Evolutionary conservation across 306 rosid species (phyloP).

Genomic region (Alnus glutinosa): DNA sequence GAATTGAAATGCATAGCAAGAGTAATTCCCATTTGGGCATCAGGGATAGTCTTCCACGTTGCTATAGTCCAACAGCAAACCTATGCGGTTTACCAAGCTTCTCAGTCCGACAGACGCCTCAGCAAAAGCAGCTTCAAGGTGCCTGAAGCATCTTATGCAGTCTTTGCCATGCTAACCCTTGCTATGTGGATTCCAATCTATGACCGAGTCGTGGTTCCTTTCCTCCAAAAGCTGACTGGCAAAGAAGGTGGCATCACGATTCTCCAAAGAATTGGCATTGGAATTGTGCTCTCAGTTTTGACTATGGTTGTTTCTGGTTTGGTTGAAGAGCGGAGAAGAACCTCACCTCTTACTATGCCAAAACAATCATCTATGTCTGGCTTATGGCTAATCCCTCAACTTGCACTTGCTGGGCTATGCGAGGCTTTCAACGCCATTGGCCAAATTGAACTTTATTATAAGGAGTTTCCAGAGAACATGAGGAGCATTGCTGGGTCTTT

Average conservation of each 20-base stretch:
- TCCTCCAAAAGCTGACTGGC: slow-evolving; percentile 31
- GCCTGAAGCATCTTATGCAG: slow-evolving; percentile 32
- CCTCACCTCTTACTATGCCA: slow-evolving; percentile 20
- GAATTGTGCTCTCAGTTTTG: slow-evolving; percentile 25
- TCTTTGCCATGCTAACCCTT: slow-evolving; percentile 30
- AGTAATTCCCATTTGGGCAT: slow-evolving; percentile 51
- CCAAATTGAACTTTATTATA: slow-evolving; percentile 36
- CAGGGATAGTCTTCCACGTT: slow-evolving; percentile 37
- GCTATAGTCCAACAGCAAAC: slow-evolving; percentile 38
- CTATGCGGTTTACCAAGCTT: slow-evolving; percentile 53
- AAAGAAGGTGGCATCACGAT: slow-evolving; percentile 36
- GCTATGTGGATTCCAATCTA: slow-evolving; percentile 41
- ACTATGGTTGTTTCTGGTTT: slow-evolving; percentile 34
- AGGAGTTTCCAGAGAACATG: slow-evolving; percentile 47
- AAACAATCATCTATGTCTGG: slow-evolving; percentile 32
- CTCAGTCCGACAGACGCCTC: slow-evolving; percentile 29
- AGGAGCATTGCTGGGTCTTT: slow-evolving; percentile 44
- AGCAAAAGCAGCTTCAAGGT: slow-evolving; percentile 26
- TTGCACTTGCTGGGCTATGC: slow-evolving; percentile 28
- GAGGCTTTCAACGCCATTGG: slow-evolving; percentile 34
- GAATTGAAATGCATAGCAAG: slow-evolving; percentile 37
- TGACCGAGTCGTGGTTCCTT: slow-evolving; percentile 32
- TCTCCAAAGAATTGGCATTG: slow-evolving; percentile 45
- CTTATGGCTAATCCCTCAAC: slow-evolving; percentile 46
- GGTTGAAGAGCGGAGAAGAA: slow-evolving; percentile 36